Base-by-base conservation (phyloP, 352 stramenopile genomes). In the Phytophthora foliorum region DNA sequence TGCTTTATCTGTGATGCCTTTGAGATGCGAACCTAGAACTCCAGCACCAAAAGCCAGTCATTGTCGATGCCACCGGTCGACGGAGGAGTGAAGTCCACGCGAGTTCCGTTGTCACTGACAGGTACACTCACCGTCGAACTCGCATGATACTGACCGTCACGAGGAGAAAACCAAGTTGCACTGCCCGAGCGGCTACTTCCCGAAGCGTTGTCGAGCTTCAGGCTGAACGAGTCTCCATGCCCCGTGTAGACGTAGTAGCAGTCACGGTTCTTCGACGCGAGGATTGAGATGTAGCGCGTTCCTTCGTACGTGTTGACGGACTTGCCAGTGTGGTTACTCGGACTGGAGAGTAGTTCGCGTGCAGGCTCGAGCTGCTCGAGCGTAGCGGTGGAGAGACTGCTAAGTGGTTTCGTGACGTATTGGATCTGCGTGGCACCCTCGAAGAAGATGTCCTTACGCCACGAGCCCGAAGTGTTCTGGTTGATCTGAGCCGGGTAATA, bases 21-120 rank as follows among this genome's bases (percentile, higher is more conserved):
- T 24, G 16, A 22, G 24, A 14, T 25, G 48, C 7, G 6, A 32
- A 32, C 48, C 34, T 66, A 62, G 24, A 72, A 72, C 51, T 72
- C 31, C 3, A 72, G 41, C 19, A 65, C 63, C 10, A 76, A 27
- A 17, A 76, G 51, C 63, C 68, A 72, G 36, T 76, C 67, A n/a
- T 63, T 8, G 39, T 72, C 68, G 14, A 76, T 32, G n/a, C n/a
- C n/a, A n/a, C n/a, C n/a, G n/a, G n/a, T n/a, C n/a, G n/a, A n/a
- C n/a, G n/a, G n/a, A n/a, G n/a, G n/a, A n/a, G n/a, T n/a, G n/a
- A n/a, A n/a, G n/a, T n/a, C n/a, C n/a, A n/a, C n/a, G n/a, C n/a
- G n/a, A n/a, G n/a, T n/a, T n/a, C n/a, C n/a, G n/a, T n/a, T n/a
- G n/a, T n/a, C n/a, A n/a, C n/a, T n/a, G n/a, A n/a, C n/a, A n/a